phyloP scores from a whole-genome alignment of 2,329 filamentous ascomycete genomes.

The Didymella arachidicola region DNA sequence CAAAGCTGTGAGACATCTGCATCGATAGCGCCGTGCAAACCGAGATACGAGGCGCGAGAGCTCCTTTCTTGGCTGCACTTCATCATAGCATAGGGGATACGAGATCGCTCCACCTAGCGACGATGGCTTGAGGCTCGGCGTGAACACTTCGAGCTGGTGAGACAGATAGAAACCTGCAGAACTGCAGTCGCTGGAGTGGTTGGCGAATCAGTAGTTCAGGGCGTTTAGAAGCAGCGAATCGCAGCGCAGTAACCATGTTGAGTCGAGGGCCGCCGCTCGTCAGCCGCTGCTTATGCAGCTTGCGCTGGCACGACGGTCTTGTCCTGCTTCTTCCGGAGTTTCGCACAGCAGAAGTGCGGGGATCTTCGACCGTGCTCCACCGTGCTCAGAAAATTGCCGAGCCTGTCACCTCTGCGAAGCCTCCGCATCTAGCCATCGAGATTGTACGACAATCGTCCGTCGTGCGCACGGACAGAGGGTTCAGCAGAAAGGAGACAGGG shows the following conservation, averaged over 20 bases:
- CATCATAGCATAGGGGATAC: slow-evolving; percentile 21
- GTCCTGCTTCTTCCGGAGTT: slow-evolving; percentile 28
- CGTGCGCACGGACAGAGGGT: slow-evolving; percentile 14
- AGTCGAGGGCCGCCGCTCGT: slow-evolving; percentile 24
- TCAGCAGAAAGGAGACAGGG: not conserved
- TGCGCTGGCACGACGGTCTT: slow-evolving; percentile 11
- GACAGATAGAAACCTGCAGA: slow-evolving; percentile 5
- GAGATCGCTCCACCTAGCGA: slow-evolving; percentile 18
- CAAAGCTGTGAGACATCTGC: slow-evolving; percentile 30
- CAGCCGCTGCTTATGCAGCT: slow-evolving; percentile 27
- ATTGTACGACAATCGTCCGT: slow-evolving; percentile 15
- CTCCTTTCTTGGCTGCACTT: slow-evolving; percentile 4
- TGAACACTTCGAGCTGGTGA: slow-evolving; percentile 9
- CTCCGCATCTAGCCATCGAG: slow-evolving; percentile 20
- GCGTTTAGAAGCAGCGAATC: slow-evolving; percentile 14
- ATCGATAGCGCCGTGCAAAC: slow-evolving; percentile 33
- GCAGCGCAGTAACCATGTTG: slow-evolving; percentile 12
- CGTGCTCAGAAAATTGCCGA: slow-evolving; percentile 9
- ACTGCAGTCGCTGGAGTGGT: slow-evolving; percentile 2
- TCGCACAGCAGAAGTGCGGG: slow-evolving; percentile 30
- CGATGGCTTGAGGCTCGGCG: slow-evolving; percentile 7
- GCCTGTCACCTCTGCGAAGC: slow-evolving; percentile 5
- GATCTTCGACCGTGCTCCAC: slow-evolving; percentile 16
- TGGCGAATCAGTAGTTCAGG: slow-evolving; percentile 14
- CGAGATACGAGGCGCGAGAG: slow-evolving; percentile 15